Conservation (phyloP, 1,284 basidiomycete species). For the Malassezia slooffiae region DNA sequence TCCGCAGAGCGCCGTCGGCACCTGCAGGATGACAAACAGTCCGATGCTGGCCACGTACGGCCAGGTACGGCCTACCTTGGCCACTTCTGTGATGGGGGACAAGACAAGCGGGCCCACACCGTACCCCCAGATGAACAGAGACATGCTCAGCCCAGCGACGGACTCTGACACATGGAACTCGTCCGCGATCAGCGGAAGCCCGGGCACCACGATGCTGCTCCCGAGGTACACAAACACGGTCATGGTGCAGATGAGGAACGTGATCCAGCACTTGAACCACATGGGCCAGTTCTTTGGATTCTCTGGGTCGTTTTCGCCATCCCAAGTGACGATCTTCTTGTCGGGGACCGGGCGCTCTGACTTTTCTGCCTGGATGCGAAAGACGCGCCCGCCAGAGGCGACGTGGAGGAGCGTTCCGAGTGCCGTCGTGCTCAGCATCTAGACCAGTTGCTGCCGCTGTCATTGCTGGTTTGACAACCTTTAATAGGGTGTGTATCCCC, state of each 20-base stretch:
- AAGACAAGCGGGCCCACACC: conserved; percentile 35
- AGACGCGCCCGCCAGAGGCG: neutral
- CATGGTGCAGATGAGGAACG: conserved; percentile 33
- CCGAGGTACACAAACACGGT: conserved; percentile 55
- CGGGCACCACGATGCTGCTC: conserved; percentile 54
- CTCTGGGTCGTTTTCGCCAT: conserved; percentile 38
- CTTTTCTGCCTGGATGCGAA: no score
- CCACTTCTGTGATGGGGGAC: conserved; percentile 41
- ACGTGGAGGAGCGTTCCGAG: neutral
- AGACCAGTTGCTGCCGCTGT: no score
- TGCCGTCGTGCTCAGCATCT: no score
- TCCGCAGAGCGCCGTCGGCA: conserved; percentile 13
- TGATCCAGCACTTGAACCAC: conserved; percentile 37
- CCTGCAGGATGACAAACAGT: conserved; percentile 15
- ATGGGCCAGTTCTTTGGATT: conserved; percentile 44
- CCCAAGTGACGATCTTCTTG: conserved; percentile 48
- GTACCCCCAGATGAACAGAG: conserved; percentile 28
- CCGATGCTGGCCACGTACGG: conserved; percentile 15
- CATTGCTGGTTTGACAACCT: neutral
- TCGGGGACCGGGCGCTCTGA: no score
- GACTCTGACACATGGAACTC: conserved; percentile 16
- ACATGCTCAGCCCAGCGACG: conserved; percentile 20
- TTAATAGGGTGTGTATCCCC: neutral
- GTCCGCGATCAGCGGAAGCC: conserved; percentile 49
- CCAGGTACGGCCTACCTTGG: conserved; percentile 25